phyloP scores from a whole-genome alignment of 2,329 filamentous ascomycete species.

The Alternaria alternata region DNA sequence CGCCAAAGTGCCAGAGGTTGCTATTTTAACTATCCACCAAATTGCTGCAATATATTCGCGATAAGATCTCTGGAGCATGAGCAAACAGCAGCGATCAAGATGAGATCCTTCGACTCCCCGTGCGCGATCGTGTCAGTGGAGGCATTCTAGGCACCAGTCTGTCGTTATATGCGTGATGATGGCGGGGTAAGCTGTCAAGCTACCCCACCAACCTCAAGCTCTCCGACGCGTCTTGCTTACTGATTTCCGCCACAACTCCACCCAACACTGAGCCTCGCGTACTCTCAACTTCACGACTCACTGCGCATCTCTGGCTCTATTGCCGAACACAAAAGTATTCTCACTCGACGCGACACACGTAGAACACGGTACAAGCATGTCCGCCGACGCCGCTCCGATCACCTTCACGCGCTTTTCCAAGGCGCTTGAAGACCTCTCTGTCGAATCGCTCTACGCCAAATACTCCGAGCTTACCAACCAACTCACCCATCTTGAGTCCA shows the following conservation, averaged over 20 bases:
- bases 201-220: not conserved
- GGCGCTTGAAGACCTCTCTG: slow-evolving; percentile 72
- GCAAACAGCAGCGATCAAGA: not conserved
- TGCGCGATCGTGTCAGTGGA: not conserved
- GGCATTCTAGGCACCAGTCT: not conserved
- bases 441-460: slow-evolving; percentile 74
- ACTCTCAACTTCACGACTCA: not conserved
- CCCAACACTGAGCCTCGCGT: not conserved
- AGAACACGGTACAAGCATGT: slow-evolving; percentile 58
- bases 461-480: slow-evolving; percentile 78
- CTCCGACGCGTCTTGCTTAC: not conserved
- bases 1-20: slow-evolving; percentile 14
- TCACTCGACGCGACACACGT: not conserved
- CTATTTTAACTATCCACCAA: fast-evolving
- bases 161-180: not conserved
- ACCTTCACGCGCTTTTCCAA: slow-evolving; percentile 68
- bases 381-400: slow-evolving; percentile 69
- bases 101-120: no score
- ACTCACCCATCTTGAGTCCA: slow-evolving; percentile 76
- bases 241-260: not conserved
- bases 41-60: not conserved
- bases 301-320: not conserved
- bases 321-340: not conserved
- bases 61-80: fast-evolving
- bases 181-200: not conserved